Base-by-base conservation (phyloP, 2,329 filamentous ascomycete species). In the Colletotrichum incanum region DNA sequence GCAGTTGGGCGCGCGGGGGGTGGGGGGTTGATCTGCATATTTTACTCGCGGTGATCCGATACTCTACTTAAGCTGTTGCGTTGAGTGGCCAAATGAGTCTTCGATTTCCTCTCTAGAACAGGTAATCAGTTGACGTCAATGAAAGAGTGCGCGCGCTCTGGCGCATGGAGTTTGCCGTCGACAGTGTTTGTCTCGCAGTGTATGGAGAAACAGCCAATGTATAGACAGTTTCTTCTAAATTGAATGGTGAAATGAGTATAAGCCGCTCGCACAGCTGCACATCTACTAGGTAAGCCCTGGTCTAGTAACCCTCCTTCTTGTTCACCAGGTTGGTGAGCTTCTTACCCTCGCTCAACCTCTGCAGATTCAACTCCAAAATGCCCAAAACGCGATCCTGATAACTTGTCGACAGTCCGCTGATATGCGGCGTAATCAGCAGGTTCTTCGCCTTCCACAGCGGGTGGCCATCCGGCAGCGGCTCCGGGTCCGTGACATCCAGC, bases 401-500 rank as follows among this genome's bases (percentile, higher is more conserved):
- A 11, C 78, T 77, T 1, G 78, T 81, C 9, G 85, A 86, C 7
- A 73, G 74, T 0, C 83, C 84, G 61, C 85, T 87, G 14, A 88
- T 78, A 73, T 88, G 87, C 20, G 87, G 87, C 28, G 86, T 87
- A 56, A 96, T 88, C 63, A 92, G 87, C 20, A 92, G 85, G 79
- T 95, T 94, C 72, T 89, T 88, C 18, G 91, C 84, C 34, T 84
- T 87, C 93, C 93, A 96, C 62, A 96, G 82, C 74, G 89, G 87
- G 77, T 93, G 90, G 5, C 92, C 89, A 2, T 85, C 81, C 0
- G 93, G 93, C 74, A 96, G 79, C 0, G 94, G 94, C 80, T 96
- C 94, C 0, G 93, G 93, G 72, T 95, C 93, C 1, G 93, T 93
- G 1, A 96, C 93, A 78, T 95, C 93, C 50, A 96, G 81, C 1